A percentile compares a stretch with the other conserved stretches of the same genome.
Evolutionary conservation across 2,329 filamentous ascomycete species (phyloP).

Genomic region (Aspergillus puulaauensis): DNA sequence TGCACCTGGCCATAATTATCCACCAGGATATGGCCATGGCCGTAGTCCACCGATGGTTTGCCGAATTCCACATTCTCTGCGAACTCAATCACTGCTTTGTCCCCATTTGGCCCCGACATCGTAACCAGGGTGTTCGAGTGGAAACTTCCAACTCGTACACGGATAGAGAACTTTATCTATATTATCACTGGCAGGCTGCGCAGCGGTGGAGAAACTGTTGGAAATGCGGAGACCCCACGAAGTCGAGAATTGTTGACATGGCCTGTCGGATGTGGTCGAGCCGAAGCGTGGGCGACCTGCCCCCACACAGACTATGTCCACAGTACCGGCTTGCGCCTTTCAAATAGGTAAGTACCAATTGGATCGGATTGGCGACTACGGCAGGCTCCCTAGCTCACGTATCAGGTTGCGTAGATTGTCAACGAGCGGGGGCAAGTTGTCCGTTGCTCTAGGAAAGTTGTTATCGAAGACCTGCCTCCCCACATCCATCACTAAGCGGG

Average conservation of each 20-base stretch:
- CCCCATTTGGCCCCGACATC: background rate
- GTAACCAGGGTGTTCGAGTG: background rate
- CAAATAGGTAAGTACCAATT: background rate
- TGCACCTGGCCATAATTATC: conserved; percentile 21
- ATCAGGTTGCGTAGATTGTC: conserved; percentile 5
- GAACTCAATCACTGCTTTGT: conserved; percentile 5
- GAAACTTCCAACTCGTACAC: no score
- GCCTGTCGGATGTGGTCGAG: background rate
- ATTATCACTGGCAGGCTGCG: background rate
- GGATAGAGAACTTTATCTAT: background rate
- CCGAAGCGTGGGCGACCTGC: background rate
- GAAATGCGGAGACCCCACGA: background rate
- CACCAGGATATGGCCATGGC: conserved; percentile 12
- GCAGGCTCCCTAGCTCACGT: background rate
- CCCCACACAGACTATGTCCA: background rate
- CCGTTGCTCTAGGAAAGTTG: background rate
- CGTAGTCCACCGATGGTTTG: background rate
- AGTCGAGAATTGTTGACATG: background rate
- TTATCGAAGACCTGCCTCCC: conserved; percentile 1
- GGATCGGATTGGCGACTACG: background rate
- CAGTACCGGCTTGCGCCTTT: background rate
- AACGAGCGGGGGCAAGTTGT: conserved; percentile 2
- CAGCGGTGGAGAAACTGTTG: background rate
- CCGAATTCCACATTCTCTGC: conserved; percentile 15
- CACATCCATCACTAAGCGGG: conserved; percentile 7